Evolutionary conservation across 2,329 filamentous ascomycete genomes (phyloP).

Genomic region (Cadophora malorum): DNA sequence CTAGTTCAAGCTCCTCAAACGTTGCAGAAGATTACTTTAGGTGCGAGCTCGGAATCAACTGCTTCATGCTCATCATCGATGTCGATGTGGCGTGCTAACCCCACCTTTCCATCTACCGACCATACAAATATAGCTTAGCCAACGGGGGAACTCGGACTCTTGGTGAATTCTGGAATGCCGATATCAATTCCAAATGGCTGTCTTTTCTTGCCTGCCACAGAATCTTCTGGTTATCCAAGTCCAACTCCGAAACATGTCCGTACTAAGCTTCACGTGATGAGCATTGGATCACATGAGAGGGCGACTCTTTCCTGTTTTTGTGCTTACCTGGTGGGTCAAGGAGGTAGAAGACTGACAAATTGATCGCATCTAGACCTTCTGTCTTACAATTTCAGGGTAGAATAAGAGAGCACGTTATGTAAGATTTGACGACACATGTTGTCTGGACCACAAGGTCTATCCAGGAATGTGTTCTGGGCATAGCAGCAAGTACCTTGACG

Average conservation of each 20-base stretch:
- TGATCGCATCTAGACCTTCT: neutral
- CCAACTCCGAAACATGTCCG: slow-evolving; percentile 10
- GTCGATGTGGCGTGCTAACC: slow-evolving; percentile 15
- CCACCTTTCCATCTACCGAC: slow-evolving; percentile 1
- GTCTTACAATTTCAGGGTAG: neutral
- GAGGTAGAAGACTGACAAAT: neutral
- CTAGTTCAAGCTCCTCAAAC: neutral
- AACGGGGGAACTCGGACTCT: slow-evolving; percentile 14
- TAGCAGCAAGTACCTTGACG: no score
- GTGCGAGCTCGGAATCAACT: neutral
- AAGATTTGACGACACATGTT: neutral
- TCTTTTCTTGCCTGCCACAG: slow-evolving; percentile 3
- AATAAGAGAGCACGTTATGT: neutral
- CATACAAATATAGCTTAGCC: slow-evolving; percentile 13
- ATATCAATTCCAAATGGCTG: neutral
- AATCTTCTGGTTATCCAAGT: neutral
- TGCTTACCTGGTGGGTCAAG: neutral
- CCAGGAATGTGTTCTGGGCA: no score
- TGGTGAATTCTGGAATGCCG: neutral
- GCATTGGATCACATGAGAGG: neutral
- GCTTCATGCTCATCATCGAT: slow-evolving; percentile 7
- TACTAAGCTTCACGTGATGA: neutral
- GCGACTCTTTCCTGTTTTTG: neutral
- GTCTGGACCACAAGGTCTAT: neutral
- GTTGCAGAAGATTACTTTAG: neutral